Evolutionary conservation across 495 filamentous ascomycete species (phyloP).

Genomic region (Penicillium macrosclerotiorum): DNA sequence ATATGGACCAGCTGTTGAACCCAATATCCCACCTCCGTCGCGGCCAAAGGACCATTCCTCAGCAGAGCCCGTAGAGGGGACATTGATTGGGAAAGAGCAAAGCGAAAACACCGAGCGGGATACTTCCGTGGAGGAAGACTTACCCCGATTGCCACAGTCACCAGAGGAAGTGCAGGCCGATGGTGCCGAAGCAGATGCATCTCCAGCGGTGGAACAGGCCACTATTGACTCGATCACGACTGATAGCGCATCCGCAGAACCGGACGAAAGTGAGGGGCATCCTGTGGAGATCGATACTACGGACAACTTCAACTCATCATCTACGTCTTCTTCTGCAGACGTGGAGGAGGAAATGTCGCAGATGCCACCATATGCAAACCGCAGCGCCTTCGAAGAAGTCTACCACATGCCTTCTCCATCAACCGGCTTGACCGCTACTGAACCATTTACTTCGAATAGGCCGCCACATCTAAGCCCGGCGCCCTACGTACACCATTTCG

Average conservation of each 20-base stretch:
- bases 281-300: constrained; percentile 12
- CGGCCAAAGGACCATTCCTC: constrained; percentile 23
- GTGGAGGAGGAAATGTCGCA: constrained; percentile 31
- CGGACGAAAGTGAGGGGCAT: constrained; percentile 22
- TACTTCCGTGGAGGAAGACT: constrained; percentile 11
- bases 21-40: constrained; percentile 39
- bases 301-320: constrained; percentile 13
- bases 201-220: constrained; percentile 6
- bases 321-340: constrained; percentile 23
- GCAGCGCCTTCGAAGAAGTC: constrained; percentile 63
- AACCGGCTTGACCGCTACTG: constrained; percentile 30
- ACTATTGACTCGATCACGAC: constrained; percentile 19
- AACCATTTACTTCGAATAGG: constrained; percentile 38
- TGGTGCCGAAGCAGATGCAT: constrained; percentile 2
- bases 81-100: constrained; percentile 19
- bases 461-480: constrained; percentile 68
- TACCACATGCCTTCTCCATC: constrained; percentile 57
- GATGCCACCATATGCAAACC: constrained; percentile 16
- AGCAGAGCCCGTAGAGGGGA: constrained; percentile 18
- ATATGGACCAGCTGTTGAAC: constrained; percentile 51
- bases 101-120: constrained; percentile 10
- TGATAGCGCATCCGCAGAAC: constrained; percentile 10
- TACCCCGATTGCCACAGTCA: constrained; percentile 3
- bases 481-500: constrained; percentile 92
- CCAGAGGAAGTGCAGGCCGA: constrained; percentile 2